Base-by-base conservation (phyloP, 139 green algal genomes). In the Chlorella sp. region DNA sequence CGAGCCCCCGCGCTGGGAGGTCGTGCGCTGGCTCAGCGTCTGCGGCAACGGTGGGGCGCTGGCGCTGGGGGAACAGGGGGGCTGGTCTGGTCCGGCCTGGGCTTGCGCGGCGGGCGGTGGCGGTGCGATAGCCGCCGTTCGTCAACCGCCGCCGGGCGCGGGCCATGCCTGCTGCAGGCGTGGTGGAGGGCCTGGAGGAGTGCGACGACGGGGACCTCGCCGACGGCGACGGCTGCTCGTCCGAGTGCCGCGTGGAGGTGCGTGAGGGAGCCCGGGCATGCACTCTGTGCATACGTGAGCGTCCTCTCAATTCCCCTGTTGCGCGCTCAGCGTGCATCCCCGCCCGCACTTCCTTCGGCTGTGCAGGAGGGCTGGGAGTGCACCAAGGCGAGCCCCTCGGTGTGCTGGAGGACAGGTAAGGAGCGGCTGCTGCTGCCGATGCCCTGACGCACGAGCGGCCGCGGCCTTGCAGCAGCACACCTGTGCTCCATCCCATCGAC, bases 141-240 rank as follows among this genome's bases (percentile, higher is more conserved):
- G n/a, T n/a, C n/a, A n/a, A n/a, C n/a, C n/a, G n/a, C n/a, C n/a
- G n/a, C n/a, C n/a, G n/a, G n/a, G n/a, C n/a, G n/a, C 51, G 21
- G 29, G 23, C 23, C 53, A 36, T 51, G 2, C 8, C 67, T 15
- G 6, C 35, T 69, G 40, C 55, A 77, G 71, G 89, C 3, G 64
- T 93, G 8, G 69, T 97, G 33, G 92, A 97, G 79, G 92, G 92
- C 0, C 41, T 74, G 14, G 93, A 97, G 81, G 72, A 96, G 82
- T 97, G 93, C 77, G 93, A 97, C 60, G 88, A 93, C 67, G 93
- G 93, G 5, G 79, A 93, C 69, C 67, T 71, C 0, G 36, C 29
- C 2, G 77, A 86, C 35, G 92, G 92, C 1, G 85, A 93, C 73
- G 93, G 93, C 31, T 97, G 93, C 91, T 86, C 74, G 41, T 43